Conservation (phyloP, 1,139 yeast species). For the Blastobotrys indianensis region DNA sequence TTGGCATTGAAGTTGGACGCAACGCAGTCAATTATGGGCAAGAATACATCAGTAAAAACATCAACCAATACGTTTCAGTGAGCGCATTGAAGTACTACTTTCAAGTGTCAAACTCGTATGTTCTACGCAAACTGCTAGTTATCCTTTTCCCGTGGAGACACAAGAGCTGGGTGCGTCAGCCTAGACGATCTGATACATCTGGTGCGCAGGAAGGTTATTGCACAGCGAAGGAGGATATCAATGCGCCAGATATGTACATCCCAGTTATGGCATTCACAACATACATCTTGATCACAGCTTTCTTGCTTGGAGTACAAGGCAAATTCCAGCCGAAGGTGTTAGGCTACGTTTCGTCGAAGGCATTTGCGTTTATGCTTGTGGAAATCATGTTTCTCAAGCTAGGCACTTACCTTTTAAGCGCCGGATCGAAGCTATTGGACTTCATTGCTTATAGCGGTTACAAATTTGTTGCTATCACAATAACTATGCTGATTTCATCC, state of each 20-base stretch:
- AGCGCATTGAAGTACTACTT: constrained; percentile 72
- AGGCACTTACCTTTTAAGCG: constrained; percentile 56
- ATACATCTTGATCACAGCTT: constrained; percentile 78
- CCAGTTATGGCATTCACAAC: constrained; percentile 76
- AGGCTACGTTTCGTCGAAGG: constrained; percentile 86
- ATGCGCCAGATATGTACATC: constrained; percentile 94
- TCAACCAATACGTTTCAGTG: constrained; percentile 32
- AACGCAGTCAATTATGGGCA: constrained; percentile 67
- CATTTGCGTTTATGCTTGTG: constrained; percentile 71
- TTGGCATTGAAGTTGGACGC: constrained; percentile 88
- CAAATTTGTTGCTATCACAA: constrained; percentile 69
- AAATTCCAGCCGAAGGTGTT: constrained; percentile 90
- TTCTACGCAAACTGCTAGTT: constrained; percentile 61
- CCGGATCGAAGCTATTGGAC: constrained; percentile 66
- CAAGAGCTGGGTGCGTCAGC: constrained; percentile 48
- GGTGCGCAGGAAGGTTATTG: constrained; percentile 48
- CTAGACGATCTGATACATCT: constrained; percentile 33
- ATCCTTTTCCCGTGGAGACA: constrained; percentile 85
- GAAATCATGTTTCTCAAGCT: constrained; percentile 60
- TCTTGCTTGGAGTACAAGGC: constrained; percentile 81
- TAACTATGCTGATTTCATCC: constrained; percentile 36
- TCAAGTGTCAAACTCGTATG: constrained; percentile 87
- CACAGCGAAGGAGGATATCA: constrained; percentile 74
- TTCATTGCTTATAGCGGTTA: constrained; percentile 88
- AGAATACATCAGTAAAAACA: constrained; percentile 66